Evolutionary conservation across 2,329 filamentous ascomycete species (phyloP).

Genomic region (Fusarium sp.): DNA sequence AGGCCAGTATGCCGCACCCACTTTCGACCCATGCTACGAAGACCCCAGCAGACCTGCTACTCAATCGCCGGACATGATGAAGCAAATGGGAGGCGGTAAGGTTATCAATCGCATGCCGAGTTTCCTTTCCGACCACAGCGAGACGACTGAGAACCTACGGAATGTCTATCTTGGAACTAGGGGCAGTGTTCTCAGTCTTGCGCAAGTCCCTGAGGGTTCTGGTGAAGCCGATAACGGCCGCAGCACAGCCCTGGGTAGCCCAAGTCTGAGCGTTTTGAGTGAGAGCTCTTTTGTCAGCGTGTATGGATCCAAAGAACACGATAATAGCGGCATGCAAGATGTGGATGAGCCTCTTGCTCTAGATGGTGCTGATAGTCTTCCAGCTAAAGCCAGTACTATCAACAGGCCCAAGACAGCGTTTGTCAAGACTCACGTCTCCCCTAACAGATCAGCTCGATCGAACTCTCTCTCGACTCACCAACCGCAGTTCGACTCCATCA

Average conservation of each 20-base stretch:
- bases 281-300: slow-evolving; percentile 76
- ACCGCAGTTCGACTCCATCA: slow-evolving; percentile 60
- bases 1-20: slow-evolving; percentile 51
- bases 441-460: slow-evolving; percentile 40
- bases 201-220: slow-evolving; percentile 59
- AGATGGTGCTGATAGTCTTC: slow-evolving; percentile 44
- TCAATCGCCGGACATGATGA: slow-evolving; percentile 32
- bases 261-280: slow-evolving; percentile 72
- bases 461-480: slow-evolving; percentile 50
- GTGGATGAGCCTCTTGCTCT: slow-evolving; percentile 50
- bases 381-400: slow-evolving; percentile 33
- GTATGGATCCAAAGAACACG: slow-evolving; percentile 63
- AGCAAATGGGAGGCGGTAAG: slow-evolving; percentile 51
- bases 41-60: slow-evolving; percentile 37
- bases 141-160: slow-evolving; percentile 70
- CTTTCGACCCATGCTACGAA: slow-evolving; percentile 47
- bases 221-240: slow-evolving; percentile 37
- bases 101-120: slow-evolving; percentile 71
- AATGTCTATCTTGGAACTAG: slow-evolving; percentile 67
- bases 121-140: slow-evolving; percentile 71
- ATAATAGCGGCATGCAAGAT: slow-evolving; percentile 41
- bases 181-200: slow-evolving; percentile 64
- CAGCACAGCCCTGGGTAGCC: slow-evolving; percentile 63
- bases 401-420: slow-evolving; percentile 42
- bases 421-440: slow-evolving; percentile 16